Evolutionary conservation across 2,329 filamentous ascomycete genomes (phyloP).

Genomic region (Xylaria sp.): DNA sequence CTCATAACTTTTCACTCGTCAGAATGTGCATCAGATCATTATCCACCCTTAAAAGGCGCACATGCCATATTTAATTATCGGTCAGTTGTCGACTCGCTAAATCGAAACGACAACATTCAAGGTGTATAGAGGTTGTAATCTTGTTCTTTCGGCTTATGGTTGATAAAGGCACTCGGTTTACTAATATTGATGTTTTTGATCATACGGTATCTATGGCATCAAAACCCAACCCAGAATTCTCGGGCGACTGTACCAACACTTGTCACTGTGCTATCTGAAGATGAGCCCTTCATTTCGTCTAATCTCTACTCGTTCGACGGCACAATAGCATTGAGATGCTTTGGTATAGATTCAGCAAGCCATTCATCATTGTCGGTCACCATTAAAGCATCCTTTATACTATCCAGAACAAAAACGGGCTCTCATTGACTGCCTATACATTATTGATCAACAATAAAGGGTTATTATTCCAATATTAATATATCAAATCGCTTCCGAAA

Average conservation of each 20-base stretch:
- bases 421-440: slow-evolving; percentile 11
- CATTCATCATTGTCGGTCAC: neutral
- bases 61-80: too few relatives aligned
- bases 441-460: neutral
- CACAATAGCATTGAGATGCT: neutral
- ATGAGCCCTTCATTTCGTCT: neutral
- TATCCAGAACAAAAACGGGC: neutral
- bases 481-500: neutral
- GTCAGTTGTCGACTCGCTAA: neutral
- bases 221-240: neutral
- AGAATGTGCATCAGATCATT: neutral
- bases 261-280: neutral
- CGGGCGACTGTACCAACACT: neutral
- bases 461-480: neutral
- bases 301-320: neutral
- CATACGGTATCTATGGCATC: neutral
- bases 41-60: neutral
- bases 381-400: neutral
- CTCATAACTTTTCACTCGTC: neutral
- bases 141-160: neutral
- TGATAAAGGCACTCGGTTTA: neutral
- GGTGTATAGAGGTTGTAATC: neutral
- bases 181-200: neutral
- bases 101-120: neutral
- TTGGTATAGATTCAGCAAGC: too few relatives aligned